Evolutionary conservation across 2,329 filamentous ascomycete genomes (phyloP), one percentile per base, ranked within the genome.

Genomic region (Diaporthe capsici): DNA sequence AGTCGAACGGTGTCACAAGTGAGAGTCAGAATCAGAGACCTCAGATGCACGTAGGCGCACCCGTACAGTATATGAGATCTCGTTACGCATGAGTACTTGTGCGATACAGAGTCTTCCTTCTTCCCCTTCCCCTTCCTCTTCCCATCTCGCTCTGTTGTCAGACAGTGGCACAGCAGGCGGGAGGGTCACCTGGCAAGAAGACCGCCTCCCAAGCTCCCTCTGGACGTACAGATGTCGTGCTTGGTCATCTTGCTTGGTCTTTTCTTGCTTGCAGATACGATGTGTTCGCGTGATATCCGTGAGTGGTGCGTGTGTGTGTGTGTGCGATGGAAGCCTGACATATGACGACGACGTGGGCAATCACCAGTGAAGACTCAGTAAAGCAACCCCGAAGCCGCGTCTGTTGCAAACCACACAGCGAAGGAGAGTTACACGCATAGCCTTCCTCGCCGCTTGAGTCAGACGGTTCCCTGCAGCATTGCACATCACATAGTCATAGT

Each of bases 51-150:
- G 71, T 73, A 79, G 79, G 78, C 79, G 74, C 76, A 80, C 80
- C 79, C 79, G 74, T 79, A 77, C 76, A 76, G 76, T 78, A 78
- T 78, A 78, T 76, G 76, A 80, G 78, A 80, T 81, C 80, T 81
- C 75, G 76, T 78, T 77, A 73, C 51, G 70, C 60, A 51, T 61
- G 51, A 60, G n/a, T 51, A 34, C 39, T 47, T 57, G 68, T 58
- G 42, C 28, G 31, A 20, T 53, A 68, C 44, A 39, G 63, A 44
- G 22, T 37, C 63, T 37, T 51, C 20, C 25, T 67, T 17, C 34
- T 31, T 31, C 34, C 34, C 34, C 8, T 34, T 8, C 28, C 42
- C 39, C n/a, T 42, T 31, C 34, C 39, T 51, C n/a, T 17, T 12
- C 22, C 34, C 55, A 34, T 47, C 37, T 71, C 25, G 25, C 22